A percentile compares a stretch with the other conserved stretches of the same genome.
phyloP scores from a whole-genome alignment of 306 rosid species.

The Medicago lupulina region DNA sequence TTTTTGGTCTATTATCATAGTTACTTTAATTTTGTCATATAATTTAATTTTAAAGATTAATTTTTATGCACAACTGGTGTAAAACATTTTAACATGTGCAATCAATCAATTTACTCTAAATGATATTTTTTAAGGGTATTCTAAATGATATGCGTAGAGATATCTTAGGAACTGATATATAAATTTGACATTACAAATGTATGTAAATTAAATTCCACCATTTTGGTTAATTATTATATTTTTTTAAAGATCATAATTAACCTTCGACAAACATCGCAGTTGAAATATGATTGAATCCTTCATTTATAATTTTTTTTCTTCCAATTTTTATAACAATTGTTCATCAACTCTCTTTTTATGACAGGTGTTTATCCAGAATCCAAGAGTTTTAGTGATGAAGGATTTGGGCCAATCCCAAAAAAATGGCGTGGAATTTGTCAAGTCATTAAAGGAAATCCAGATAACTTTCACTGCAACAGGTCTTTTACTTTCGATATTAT shows the following conservation, averaged over 20 bases:
- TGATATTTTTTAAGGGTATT: too few relatives aligned
- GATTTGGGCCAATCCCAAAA: slow-evolving; percentile 61
- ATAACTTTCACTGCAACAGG: slow-evolving; percentile 65
- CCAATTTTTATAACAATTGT: too few relatives aligned
- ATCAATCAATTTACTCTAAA: too few relatives aligned
- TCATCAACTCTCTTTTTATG: neutral
- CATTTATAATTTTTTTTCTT: neutral
- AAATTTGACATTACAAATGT: too few relatives aligned
- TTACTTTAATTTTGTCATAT: neutral
- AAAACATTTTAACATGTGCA: too few relatives aligned
- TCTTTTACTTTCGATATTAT: neutral
- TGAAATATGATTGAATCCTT: neutral
- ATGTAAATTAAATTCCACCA: too few relatives aligned
- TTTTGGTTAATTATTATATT: neutral
- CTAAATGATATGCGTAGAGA: too few relatives aligned
- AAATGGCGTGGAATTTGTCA: slow-evolving; percentile 68
- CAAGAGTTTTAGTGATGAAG: slow-evolving; percentile 69
- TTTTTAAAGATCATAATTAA: neutral
- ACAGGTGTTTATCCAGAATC: slow-evolving; percentile 90
- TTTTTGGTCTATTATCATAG: neutral
- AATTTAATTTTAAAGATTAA: neutral
- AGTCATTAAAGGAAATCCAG: neutral
- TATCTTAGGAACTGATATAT: too few relatives aligned
- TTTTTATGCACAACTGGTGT: too few relatives aligned
- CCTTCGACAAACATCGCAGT: neutral